Base-by-base conservation (phyloP, 208 protist genomes). In the Novymonas esmeraldas region DNA sequence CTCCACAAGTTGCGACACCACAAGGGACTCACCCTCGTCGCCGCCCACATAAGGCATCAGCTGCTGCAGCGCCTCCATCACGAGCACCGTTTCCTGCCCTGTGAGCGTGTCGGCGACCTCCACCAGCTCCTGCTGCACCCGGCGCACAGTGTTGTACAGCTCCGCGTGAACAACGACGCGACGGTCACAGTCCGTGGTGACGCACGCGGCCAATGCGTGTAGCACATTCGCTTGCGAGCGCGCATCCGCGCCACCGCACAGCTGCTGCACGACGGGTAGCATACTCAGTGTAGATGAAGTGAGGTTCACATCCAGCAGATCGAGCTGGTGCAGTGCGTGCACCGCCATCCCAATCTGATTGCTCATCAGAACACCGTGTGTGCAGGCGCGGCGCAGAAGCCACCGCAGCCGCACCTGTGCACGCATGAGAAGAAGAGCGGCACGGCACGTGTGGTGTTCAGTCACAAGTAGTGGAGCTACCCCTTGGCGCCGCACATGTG, bases 171-270 rank as follows among this genome's bases (percentile, higher is more conserved):
- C 26, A 0, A 65, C 66, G 33, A 72, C 67, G 38, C 81, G 69
- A 6, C 64, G 48, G 31, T 62, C 70, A 9, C 39, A 69, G 46
- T 71, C 66, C 45, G 76, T 72, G 6, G 72, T 62, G n/a, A 74
- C 58, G 57, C 66, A 50, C 7, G 51, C 62, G 6, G 80, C 73
- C 34, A 90, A 26, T 18, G 63, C 64, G 46, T 90, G 84, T 16
- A 90, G 76, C 16, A 84, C 44, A 50, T 86, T 90, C 13, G 80
- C 77, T 42, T 75, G 58, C 38, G 80, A 81, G 16, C 84, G 79
- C 9, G 68, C 65, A 48, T 90, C 80, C 1, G 78, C 64, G 6
- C 45, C 48, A 0, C 16, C 41, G 46, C 73, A 73, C 13, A 76
- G 59, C 5, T 70, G 41, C 44, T 54, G 16, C 0, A 88, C 24